Conservation (phyloP, 2,329 filamentous ascomycete species). For the Fusarium sp. region DNA sequence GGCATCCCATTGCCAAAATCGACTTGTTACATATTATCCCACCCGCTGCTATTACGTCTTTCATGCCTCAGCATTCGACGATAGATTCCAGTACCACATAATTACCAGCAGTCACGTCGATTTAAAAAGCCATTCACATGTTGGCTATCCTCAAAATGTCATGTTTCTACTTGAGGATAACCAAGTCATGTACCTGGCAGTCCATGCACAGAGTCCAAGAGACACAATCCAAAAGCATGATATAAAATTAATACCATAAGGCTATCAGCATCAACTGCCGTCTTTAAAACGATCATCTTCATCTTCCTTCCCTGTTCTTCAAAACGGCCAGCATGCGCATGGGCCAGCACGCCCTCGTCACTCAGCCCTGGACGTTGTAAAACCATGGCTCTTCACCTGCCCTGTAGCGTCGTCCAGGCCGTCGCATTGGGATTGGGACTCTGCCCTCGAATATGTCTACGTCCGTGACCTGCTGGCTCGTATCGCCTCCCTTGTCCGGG, state of each 20-base stretch:
- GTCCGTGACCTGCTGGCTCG: slow-evolving; percentile 33
- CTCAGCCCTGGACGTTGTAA: slow-evolving; percentile 47
- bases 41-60: slow-evolving; percentile 25
- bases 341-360: slow-evolving; percentile 23
- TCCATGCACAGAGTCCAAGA: slow-evolving; percentile 26
- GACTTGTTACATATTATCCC: slow-evolving; percentile 22
- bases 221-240: slow-evolving; percentile 10
- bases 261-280: slow-evolving; percentile 27
- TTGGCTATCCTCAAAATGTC: background rate
- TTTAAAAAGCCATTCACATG: slow-evolving; percentile 23
- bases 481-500: slow-evolving; percentile 36
- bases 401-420: slow-evolving; percentile 65
- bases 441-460: slow-evolving; percentile 61
- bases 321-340: slow-evolving; percentile 17
- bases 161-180: background rate
- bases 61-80: slow-evolving; percentile 19
- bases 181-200: slow-evolving; percentile 4
- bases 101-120: slow-evolving; percentile 10
- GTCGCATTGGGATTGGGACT: slow-evolving; percentile 72
- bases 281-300: slow-evolving; percentile 22
- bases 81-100: slow-evolving; percentile 4
- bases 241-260: slow-evolving; percentile 18
- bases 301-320: slow-evolving; percentile 11
- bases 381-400: slow-evolving; percentile 57
- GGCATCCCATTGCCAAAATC: slow-evolving; percentile 41